These are phyloP conservation scores for Fusarium sororula DNA, from an alignment of 2,329 filamentous ascomycete genomes.

Conservation along the genomic window DNA sequence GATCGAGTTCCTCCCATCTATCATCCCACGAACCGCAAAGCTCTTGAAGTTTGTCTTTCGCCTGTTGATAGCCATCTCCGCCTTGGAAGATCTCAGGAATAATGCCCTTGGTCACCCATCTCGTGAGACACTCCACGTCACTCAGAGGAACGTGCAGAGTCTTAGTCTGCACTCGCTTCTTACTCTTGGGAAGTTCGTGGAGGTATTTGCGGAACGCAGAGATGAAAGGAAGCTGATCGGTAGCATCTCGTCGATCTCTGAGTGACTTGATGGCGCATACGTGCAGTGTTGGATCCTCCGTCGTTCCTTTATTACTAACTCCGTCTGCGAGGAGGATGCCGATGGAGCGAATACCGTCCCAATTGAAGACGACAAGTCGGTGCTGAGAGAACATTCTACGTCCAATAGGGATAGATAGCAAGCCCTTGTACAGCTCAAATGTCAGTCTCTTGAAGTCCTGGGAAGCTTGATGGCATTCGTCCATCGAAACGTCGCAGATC, in stretches of 20 bases:
- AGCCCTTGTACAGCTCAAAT: constrained; percentile 77
- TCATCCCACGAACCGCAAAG: constrained; percentile 80
- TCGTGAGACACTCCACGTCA: constrained; percentile 87
- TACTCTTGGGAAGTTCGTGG: constrained; percentile 71
- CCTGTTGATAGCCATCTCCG: constrained; percentile 59
- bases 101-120: constrained; percentile 68
- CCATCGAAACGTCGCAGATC: constrained; percentile 82
- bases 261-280: constrained; percentile 80
- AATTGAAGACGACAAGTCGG: constrained; percentile 83
- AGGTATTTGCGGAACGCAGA: constrained; percentile 74
- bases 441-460: constrained; percentile 85
- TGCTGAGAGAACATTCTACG: constrained; percentile 80
- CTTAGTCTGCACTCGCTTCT: constrained; percentile 74
- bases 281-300: constrained; percentile 73
- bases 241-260: constrained; percentile 75
- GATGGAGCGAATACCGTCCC: constrained; percentile 83
- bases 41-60: constrained; percentile 73
- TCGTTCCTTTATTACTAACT: constrained; percentile 65
- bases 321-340: constrained; percentile 85
- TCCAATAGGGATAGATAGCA: constrained; percentile 83
- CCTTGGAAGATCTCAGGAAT: constrained; percentile 67
- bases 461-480: constrained; percentile 81
- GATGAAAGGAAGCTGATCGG: constrained; percentile 88
- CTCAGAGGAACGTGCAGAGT: constrained; percentile 74
- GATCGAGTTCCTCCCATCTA: constrained; percentile 86